These are phyloP conservation scores for Allomyces arbusculus DNA, from an alignment of 192 early-diverging fungal genomes.

Conservation along the genomic window DNA sequence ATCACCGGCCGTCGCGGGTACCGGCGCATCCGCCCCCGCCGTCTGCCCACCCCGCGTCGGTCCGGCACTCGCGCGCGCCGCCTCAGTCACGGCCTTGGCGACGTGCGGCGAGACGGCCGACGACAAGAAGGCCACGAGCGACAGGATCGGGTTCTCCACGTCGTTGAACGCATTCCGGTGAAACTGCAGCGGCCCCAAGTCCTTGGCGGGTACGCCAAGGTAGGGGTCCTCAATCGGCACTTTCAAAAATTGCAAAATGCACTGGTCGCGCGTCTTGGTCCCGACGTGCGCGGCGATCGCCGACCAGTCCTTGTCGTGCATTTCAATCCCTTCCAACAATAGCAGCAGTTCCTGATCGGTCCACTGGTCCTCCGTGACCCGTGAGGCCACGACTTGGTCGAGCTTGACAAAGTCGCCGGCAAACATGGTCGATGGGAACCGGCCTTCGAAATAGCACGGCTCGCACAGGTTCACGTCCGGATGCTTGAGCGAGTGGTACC, in stretches of 20 bases:
- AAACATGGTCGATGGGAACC: slow-evolving; percentile 61
- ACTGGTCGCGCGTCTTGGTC: slow-evolving; percentile 72
- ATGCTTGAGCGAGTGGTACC: slow-evolving; percentile 65
- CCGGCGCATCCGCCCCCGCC: slow-evolving; percentile 1
- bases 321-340: slow-evolving; percentile 79
- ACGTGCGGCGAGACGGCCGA: slow-evolving; percentile 71
- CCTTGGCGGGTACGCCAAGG: slow-evolving; percentile 17
- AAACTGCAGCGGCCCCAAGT: slow-evolving; percentile 44
- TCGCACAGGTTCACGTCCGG: slow-evolving; percentile 46
- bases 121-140: slow-evolving; percentile 69
- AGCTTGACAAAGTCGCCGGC: slow-evolving; percentile 79
- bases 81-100: slow-evolving; percentile 55
- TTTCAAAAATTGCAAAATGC: slow-evolving; percentile 69
- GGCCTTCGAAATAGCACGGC: slow-evolving; percentile 78
- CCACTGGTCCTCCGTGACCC: slow-evolving; percentile 31
- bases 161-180: slow-evolving; percentile 52
- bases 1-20: neutral
- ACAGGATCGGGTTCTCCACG: slow-evolving; percentile 79
- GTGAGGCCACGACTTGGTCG: slow-evolving; percentile 15
- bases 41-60: no score
- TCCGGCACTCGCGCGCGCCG: slow-evolving; percentile 15
- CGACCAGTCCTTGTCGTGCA: slow-evolving; percentile 88
- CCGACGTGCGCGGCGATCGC: slow-evolving; percentile 82
- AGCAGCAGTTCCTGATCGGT: slow-evolving; percentile 65
- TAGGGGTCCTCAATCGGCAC: slow-evolving; percentile 77